Conservation (phyloP, 306 rosid genomes). For the Inga leiocalycina region DNA sequence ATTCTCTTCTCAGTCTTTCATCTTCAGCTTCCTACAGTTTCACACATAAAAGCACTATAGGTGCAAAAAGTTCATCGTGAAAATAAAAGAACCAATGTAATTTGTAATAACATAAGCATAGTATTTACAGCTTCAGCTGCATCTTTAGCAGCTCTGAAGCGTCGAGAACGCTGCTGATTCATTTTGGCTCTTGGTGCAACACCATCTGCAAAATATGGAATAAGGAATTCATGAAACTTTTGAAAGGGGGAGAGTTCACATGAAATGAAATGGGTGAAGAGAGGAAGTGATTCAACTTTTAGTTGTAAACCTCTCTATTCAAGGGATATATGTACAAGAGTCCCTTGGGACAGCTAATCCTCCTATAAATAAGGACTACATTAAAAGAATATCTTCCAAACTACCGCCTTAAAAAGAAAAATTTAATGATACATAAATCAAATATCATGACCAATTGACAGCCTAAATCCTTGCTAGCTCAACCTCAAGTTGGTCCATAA, state of each 20-base stretch:
- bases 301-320: not conserved
- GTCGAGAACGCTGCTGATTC: slow-evolving; percentile 98
- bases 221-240: slow-evolving; percentile 1
- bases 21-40: slow-evolving; percentile 87
- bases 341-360: not conserved
- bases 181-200: slow-evolving; percentile 99
- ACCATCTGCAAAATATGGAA: slow-evolving; percentile 59
- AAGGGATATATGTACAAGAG: not conserved
- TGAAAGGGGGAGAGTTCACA: slow-evolving; percentile 2
- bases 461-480: not conserved
- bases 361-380: not conserved
- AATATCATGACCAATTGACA: not conserved
- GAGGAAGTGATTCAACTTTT: slow-evolving; percentile 4
- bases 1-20: slow-evolving; percentile 77
- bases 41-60: slow-evolving; percentile 22
- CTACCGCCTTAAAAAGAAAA: not conserved
- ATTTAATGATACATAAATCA: not conserved
- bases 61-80: slow-evolving; percentile 24
- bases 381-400: not conserved
- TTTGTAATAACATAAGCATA: slow-evolving; percentile 24
- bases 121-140: slow-evolving; percentile 88
- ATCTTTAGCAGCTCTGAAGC: slow-evolving; percentile 95
- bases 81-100: slow-evolving; percentile 28
- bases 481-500: not conserved
- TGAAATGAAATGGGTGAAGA: slow-evolving; percentile 19